Conservation (phyloP, 345 rosid genomes). For the Arabidopsis suecica region DNA sequence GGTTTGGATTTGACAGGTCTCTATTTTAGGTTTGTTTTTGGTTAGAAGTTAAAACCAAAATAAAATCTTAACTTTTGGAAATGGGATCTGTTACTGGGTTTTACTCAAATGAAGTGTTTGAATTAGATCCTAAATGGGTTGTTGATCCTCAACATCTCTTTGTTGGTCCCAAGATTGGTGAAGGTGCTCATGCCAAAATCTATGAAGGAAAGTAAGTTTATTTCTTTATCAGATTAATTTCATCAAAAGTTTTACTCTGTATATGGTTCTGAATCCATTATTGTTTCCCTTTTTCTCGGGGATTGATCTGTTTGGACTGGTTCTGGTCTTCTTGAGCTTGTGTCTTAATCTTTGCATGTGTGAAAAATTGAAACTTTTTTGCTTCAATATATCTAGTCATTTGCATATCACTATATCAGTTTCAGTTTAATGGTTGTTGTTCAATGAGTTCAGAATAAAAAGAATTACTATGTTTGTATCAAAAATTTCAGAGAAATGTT, state of each 20-base stretch:
- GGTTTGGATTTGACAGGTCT: slow-evolving; percentile 31
- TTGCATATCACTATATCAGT: not conserved
- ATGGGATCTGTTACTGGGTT: slow-evolving; percentile 86
- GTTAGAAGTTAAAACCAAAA: not conserved
- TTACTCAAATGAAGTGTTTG: slow-evolving; percentile 58
- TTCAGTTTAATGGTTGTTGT: slow-evolving; percentile 12
- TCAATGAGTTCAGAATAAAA: not conserved
- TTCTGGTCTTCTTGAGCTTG: slow-evolving; percentile 8
- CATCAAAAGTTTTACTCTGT: not conserved
- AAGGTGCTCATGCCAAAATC: slow-evolving; percentile 97
- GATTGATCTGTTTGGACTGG: slow-evolving; percentile 18
- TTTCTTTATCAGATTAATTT: slow-evolving; percentile 12
- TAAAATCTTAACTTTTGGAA: slow-evolving; percentile 4
- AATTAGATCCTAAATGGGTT: slow-evolving; percentile 79
- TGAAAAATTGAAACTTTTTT: not conserved
- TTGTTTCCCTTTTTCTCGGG: not conserved
- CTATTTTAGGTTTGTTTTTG: not conserved
- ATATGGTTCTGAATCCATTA: not conserved
- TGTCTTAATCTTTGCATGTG: not conserved
- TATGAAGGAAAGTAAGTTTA: slow-evolving; percentile 97
- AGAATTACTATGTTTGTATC: not conserved
- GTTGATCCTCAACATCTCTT: slow-evolving; percentile 87
- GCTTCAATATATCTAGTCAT: not conserved
- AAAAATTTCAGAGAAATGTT: not conserved
- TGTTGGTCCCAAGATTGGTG: slow-evolving; percentile 99